Evolutionary conservation across 2,329 filamentous ascomycete genomes (phyloP).

Genomic region (Phialophora tarda): DNA sequence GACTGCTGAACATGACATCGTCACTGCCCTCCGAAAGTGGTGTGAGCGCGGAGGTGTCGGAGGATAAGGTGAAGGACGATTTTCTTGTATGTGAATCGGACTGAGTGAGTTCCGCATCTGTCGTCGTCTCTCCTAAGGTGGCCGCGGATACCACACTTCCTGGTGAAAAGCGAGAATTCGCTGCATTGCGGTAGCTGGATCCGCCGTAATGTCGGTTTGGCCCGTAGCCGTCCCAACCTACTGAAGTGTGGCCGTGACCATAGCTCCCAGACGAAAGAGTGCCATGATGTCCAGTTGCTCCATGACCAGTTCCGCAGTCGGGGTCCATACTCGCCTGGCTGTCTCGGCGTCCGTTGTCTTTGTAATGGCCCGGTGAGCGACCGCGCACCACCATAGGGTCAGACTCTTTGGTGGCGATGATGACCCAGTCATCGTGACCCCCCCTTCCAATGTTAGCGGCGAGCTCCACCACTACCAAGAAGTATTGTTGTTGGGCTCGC

Average conservation of each 20-base stretch:
- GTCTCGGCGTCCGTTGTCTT: slow-evolving; percentile 67
- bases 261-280: slow-evolving; percentile 18
- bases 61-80: slow-evolving; percentile 29
- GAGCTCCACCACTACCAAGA: slow-evolving; percentile 86
- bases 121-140: slow-evolving; percentile 24
- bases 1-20: slow-evolving; percentile 28
- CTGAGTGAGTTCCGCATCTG: slow-evolving; percentile 28
- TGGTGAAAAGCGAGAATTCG: slow-evolving; percentile 28
- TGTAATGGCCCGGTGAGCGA: slow-evolving; percentile 80
- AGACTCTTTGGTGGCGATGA: slow-evolving; percentile 74
- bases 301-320: slow-evolving; percentile 63
- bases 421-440: slow-evolving; percentile 65
- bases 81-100: slow-evolving; percentile 30
- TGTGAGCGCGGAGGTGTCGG: slow-evolving; percentile 34
- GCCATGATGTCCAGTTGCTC: slow-evolving; percentile 44
- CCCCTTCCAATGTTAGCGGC: slow-evolving; percentile 67
- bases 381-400: slow-evolving; percentile 87
- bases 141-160: slow-evolving; percentile 32
- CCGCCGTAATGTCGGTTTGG: slow-evolving; percentile 32
- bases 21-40: slow-evolving; percentile 35
- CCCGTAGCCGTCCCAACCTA: slow-evolving; percentile 32
- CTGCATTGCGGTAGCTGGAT: slow-evolving; percentile 32
- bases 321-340: slow-evolving; percentile 74
- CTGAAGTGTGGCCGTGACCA: slow-evolving; percentile 19
- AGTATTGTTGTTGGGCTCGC: slow-evolving; percentile 88